phyloP scores from a whole-genome alignment of 2,329 filamentous ascomycete species.

The Sclerotinia trifoliorum region DNA sequence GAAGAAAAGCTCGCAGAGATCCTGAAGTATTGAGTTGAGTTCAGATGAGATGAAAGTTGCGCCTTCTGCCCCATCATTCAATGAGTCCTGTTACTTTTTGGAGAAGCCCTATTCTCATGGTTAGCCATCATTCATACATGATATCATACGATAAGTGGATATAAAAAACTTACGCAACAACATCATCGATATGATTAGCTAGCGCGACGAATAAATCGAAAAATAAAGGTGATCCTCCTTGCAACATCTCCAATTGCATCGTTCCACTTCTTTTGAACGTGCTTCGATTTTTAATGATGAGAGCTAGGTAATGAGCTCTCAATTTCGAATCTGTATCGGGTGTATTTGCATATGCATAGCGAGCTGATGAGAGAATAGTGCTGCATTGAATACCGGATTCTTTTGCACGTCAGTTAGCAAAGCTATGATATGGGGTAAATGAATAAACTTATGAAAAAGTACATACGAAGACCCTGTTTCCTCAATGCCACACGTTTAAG shows the following conservation, averaged over 20 bases:
- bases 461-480: slow-evolving; percentile 81
- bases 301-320: slow-evolving; percentile 83
- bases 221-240: slow-evolving; percentile 77
- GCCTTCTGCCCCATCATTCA: neutral
- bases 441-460: slow-evolving; percentile 44
- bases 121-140: neutral
- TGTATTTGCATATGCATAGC: slow-evolving; percentile 85
- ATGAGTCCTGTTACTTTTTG: slow-evolving; percentile 36
- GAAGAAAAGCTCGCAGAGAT: neutral
- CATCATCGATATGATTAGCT: slow-evolving; percentile 82
- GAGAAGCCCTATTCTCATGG: slow-evolving; percentile 34
- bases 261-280: slow-evolving; percentile 93
- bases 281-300: slow-evolving; percentile 83
- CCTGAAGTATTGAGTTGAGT: too few relatives aligned
- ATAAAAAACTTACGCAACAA: slow-evolving; percentile 51
- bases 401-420: slow-evolving; percentile 45
- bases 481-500: slow-evolving; percentile 80
- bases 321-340: slow-evolving; percentile 89
- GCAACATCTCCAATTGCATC: slow-evolving; percentile 94
- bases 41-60: slow-evolving; percentile 23
- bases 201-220: slow-evolving; percentile 93
- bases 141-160: neutral
- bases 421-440: slow-evolving; percentile 43
- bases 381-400: slow-evolving; percentile 85
- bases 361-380: slow-evolving; percentile 82